Evolutionary conservation across 768 basidiomycete species (phyloP), one percentile per base, ranked within the genome.

Genomic region (Amyloporia xantha): DNA sequence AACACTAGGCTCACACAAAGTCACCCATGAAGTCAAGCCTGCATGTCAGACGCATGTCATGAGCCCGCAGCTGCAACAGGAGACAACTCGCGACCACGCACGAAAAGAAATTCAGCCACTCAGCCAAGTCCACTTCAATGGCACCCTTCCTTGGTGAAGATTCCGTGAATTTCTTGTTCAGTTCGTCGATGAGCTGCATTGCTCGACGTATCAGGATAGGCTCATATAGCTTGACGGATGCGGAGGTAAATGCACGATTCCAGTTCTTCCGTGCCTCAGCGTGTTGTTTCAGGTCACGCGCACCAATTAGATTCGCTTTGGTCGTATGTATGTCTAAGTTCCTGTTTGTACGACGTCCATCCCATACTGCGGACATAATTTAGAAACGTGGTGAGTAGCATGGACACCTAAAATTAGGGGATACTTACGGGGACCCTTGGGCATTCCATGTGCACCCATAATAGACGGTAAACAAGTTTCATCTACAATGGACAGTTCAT

Each of bases 1-100:
- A n/a, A n/a, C n/a, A n/a, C n/a, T 6, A 2, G 10, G 24, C 30
- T 23, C 15, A 30, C 20, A 37, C 28, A n/a, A 38, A 19, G 21
- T 21, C 24, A 44, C 72, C 69, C 73, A 74, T 75, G 49, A 76
- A 70, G 53, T 74, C 73, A 49, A 68, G 71, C 24, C 72, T 74
- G 26, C 23, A n/a, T 11, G 17, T 27, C 48, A 1, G 1, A 7
- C n/a, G 10, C 6, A 9, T 19, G 20, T 5, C 33, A 35, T 46
- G 36, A 46, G 36, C 42, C 25, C 20, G 4, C 15, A 46, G 38
- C 7, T 6, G 1, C 21, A 9, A 20, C 7, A 57, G 13, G 17
- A 5, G 26, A 21, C 10, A 11, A 40, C n/a, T n/a, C n/a, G n/a
- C n/a, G 5, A 26, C 19, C 48, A 47, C 55, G 20, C 40, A 58